Evolutionary conservation across 805 yeast genomes (phyloP).

Genomic region (Saccharomycopsis babjevae): DNA sequence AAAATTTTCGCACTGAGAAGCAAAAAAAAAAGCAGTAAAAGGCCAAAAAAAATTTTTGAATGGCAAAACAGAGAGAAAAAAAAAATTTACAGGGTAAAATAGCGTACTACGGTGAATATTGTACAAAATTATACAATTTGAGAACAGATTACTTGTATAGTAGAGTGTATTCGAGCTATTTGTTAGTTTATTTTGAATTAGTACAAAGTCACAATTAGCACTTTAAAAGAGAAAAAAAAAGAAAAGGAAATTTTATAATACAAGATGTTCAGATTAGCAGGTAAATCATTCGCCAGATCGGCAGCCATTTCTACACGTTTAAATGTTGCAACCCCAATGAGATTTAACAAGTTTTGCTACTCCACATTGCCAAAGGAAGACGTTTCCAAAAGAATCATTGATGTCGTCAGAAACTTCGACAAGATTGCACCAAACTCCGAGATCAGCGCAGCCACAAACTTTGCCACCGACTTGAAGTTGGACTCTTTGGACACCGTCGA

Average conservation of each 20-base stretch:
- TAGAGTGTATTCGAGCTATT: neutral
- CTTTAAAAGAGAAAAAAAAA: too few species aligned
- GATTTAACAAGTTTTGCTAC: constrained; percentile 3
- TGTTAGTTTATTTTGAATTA: too few species aligned
- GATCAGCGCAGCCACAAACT: constrained; percentile 36
- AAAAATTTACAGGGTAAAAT: neutral
- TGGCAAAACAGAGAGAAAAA: neutral
- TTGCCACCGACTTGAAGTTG: constrained; percentile 55
- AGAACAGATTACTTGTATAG: neutral
- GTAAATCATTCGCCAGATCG: constrained; percentile 4
- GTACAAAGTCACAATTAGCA: too few species aligned
- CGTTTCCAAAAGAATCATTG: constrained; percentile 39
- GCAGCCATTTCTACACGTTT: constrained; percentile 1
- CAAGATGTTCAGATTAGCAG: constrained; percentile 15
- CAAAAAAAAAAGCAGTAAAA: neutral
- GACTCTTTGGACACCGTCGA: constrained; percentile 68
- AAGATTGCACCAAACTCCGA: constrained; percentile 28
- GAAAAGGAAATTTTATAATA: neutral
- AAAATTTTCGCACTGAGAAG: constrained; percentile 1
- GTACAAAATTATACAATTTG: neutral
- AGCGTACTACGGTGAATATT: too few species aligned
- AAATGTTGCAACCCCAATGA: neutral
- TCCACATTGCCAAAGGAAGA: constrained; percentile 16
- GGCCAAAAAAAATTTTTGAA: neutral
- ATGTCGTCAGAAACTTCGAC: constrained; percentile 54